phyloP scores from a whole-genome alignment of 148 eudicot species.

The Diospyros kaki region DNA sequence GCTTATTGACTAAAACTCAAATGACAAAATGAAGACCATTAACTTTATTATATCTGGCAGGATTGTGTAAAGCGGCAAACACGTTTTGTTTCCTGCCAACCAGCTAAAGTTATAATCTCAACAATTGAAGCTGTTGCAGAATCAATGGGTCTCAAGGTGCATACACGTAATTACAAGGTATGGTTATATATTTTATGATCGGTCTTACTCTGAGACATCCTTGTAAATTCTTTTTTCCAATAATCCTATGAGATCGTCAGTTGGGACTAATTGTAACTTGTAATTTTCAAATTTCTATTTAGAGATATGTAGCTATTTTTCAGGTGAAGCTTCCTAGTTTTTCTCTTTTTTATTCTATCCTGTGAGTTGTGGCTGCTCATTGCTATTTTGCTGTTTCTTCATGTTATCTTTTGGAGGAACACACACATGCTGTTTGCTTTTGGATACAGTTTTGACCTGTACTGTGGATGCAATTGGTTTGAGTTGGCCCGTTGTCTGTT shows the following conservation, averaged over 20 bases:
- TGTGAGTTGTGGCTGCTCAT: not conserved
- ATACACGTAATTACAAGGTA: slow-evolving; percentile 77
- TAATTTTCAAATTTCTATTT: not conserved
- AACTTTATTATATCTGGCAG: slow-evolving; percentile 24
- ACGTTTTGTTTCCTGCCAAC: slow-evolving; percentile 87
- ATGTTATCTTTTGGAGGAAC: not conserved
- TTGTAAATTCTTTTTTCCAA: not conserved
- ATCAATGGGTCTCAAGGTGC: slow-evolving; percentile 84
- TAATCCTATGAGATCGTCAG: not conserved
- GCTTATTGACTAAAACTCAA: not conserved
- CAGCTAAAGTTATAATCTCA: slow-evolving; percentile 65
- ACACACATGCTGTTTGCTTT: not conserved
- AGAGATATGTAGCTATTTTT: not conserved
- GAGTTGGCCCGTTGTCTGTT: not conserved
- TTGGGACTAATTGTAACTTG: not conserved
- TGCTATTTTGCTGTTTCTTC: not conserved
- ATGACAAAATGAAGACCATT: not conserved
- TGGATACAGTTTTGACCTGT: not conserved
- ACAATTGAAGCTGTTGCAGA: slow-evolving; percentile 69
- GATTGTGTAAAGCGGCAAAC: slow-evolving; percentile 92
- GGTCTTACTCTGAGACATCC: not conserved
- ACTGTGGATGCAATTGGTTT: not conserved
- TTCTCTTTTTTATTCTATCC: too few relatives aligned
- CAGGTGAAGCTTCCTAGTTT: not conserved
- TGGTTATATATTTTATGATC: not conserved